Evolutionary conservation across 1,139 yeast species (phyloP), one percentile per base, ranked within the genome.

Genomic region (Saccharomycopsis hybrid): DNA sequence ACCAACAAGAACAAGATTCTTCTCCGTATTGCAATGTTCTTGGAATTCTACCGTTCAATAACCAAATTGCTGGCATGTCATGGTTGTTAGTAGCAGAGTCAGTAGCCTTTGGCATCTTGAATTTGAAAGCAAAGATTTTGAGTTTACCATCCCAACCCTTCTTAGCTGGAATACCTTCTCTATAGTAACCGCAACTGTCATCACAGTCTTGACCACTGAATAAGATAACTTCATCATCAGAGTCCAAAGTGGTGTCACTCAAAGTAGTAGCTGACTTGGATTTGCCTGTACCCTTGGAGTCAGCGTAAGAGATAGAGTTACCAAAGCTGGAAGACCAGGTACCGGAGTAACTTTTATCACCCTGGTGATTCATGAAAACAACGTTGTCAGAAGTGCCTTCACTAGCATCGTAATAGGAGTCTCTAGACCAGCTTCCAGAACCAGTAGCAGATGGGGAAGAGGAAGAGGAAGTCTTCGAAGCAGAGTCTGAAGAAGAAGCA

Each of bases 41-140:
- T 62, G 97, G 96, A 60, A 90, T 86, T 68, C 86, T 84, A 43
- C 97, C 96, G 64, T 90, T 90, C 65, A 90, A 78, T 63, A 90
- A 73, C 98, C 97, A 90, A 62, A 90, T 81, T 41, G 97, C 97
- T 51, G 97, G 97, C 96, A 89, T 88, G 66, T 90, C 90, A 63
- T 76, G 77, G 63, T 81, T 76, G 57, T 72, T 71, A 41, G 71
- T 66, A 47, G 62, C 59, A 32, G 68, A 51, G 32, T 66, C 59
- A 33, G 62, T 55, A 48, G 64, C 66, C 50, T 74, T 68, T 48
- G 98, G 97, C 97, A 90, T 90, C 61, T 76, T 71, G 70, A 92
- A 90, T 69, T 89, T 96, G 65, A 92, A 87, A 59, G 86, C 77
- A 65, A 90, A 90, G 71, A 90, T 80, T 74, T 89, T 90, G 63